Evolutionary conservation across 768 basidiomycete species (phyloP).

Genomic region (Erythrobasidium yunnanense): DNA sequence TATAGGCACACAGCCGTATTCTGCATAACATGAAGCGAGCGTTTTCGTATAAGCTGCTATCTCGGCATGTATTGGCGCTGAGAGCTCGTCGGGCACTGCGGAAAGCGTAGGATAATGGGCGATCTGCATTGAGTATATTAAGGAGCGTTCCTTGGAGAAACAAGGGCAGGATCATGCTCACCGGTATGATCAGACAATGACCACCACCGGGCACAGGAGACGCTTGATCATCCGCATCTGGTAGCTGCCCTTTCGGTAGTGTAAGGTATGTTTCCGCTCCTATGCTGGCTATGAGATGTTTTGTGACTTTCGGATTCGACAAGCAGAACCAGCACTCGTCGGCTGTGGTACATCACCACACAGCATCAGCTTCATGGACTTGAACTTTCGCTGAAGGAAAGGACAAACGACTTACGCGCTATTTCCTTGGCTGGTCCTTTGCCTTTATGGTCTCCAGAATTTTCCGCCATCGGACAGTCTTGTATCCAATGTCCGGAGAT

Average conservation of each 20-base stretch:
- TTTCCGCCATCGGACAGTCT: conserved; percentile 63
- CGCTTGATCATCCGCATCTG: conserved; percentile 54
- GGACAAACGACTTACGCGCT: conserved; percentile 50
- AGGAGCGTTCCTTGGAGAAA: too few relatives aligned
- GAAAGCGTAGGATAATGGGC: conserved; percentile 81
- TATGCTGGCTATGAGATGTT: conserved; percentile 90
- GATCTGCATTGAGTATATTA: too few relatives aligned
- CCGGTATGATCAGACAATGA: conserved; percentile 84
- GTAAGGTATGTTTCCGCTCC: conserved; percentile 89
- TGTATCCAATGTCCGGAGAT: conserved; percentile 60
- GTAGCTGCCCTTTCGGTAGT: conserved; percentile 88
- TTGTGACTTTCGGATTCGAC: conserved; percentile 86
- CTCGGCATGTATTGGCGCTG: conserved; percentile 64
- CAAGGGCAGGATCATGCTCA: conserved; percentile 17
- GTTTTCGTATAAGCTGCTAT: conserved; percentile 71
- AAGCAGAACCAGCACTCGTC: conserved; percentile 98
- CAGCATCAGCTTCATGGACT: neutral
- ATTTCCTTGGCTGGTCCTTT: conserved; percentile 65
- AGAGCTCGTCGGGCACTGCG: conserved; percentile 67
- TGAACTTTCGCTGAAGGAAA: neutral
- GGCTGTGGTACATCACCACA: conserved; percentile 47
- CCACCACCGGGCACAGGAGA: conserved; percentile 80
- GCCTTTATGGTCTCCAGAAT: conserved; percentile 31
- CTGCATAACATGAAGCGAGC: conserved; percentile 59
- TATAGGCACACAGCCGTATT: conserved; percentile 58